phyloP scores from a whole-genome alignment of 2,329 filamentous ascomycete genomes.

The Colletotrichum musicola region DNA sequence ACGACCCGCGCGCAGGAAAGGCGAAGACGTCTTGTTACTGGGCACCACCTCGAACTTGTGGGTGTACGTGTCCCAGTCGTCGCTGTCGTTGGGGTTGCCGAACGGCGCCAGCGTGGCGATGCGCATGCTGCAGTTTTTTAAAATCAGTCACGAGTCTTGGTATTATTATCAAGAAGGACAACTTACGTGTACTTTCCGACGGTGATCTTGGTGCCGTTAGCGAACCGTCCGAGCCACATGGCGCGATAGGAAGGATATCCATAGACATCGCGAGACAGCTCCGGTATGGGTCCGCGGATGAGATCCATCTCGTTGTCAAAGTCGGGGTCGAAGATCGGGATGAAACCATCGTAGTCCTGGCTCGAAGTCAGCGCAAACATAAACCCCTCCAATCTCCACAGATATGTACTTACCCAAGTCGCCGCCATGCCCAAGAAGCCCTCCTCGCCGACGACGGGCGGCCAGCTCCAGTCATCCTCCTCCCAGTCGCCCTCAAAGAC shows the following conservation, averaged over 20 bases:
- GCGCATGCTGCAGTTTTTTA: constrained; percentile 14
- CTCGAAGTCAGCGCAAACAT: neutral
- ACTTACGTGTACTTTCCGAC: constrained; percentile 38
- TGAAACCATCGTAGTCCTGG: constrained; percentile 16
- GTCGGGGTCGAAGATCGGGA: constrained; percentile 20
- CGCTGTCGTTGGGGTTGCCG: constrained; percentile 18
- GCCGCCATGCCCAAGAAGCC: constrained; percentile 53
- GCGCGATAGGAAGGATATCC: constrained; percentile 17
- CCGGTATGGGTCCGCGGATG: constrained; percentile 12
- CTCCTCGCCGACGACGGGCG: constrained; percentile 51
- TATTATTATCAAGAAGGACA: rapidly evolving
- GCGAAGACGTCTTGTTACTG: neutral
- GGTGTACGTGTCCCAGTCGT: constrained; percentile 30
- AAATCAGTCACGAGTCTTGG: neutral
- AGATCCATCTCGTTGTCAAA: constrained; percentile 28
- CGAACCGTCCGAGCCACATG: constrained; percentile 34
- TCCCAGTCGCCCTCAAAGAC: constrained; percentile 55
- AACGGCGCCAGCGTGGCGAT: constrained; percentile 36
- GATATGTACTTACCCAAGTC: constrained; percentile 15
- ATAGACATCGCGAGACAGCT: constrained; percentile 19
- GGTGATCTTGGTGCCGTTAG: constrained; percentile 23
- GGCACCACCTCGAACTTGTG: constrained; percentile 2
- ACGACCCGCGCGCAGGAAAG: neutral
- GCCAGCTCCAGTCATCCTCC: constrained; percentile 56
- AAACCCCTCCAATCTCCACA: too few relatives aligned